Conservation (phyloP, 495 filamentous ascomycete genomes). For the Alectoria sarmentosa region DNA sequence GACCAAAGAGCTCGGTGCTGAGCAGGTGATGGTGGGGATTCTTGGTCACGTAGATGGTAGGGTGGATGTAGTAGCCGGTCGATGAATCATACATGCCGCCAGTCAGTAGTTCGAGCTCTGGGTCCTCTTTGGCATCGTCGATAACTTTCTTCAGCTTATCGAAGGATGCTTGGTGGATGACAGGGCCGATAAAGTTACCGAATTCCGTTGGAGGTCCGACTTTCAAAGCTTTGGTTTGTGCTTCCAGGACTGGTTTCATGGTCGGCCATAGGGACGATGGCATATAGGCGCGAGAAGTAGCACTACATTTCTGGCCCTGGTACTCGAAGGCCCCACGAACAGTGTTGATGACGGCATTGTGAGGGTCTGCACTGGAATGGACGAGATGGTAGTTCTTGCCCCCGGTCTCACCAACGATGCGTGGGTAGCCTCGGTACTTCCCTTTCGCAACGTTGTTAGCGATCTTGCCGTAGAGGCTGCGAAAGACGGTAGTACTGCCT, state of each 20-base stretch:
- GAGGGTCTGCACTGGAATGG: constrained; percentile 63
- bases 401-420: constrained; percentile 79
- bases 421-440: constrained; percentile 66
- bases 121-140: constrained; percentile 55
- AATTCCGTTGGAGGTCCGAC: constrained; percentile 64
- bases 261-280: constrained; percentile 54
- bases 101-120: constrained; percentile 51
- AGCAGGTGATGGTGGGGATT: constrained; percentile 58
- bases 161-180: constrained; percentile 50
- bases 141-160: constrained; percentile 48
- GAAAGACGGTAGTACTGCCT: constrained; percentile 75
- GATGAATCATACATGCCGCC: constrained; percentile 54
- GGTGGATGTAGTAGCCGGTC: constrained; percentile 60
- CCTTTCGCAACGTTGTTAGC: constrained; percentile 60
- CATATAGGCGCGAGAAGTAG: constrained; percentile 70
- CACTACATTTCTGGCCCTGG: constrained; percentile 85
- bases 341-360: constrained; percentile 72
- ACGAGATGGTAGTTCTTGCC: constrained; percentile 91
- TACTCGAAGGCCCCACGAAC: constrained; percentile 86
- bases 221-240: constrained; percentile 58
- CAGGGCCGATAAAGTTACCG: constrained; percentile 51
- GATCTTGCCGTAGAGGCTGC: constrained; percentile 63
- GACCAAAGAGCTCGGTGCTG: constrained; percentile 57
- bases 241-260: constrained; percentile 52
- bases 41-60: constrained; percentile 59